These are phyloP conservation scores for Lentinula boryana DNA, from an alignment of 768 basidiomycete genomes.

Conservation along the genomic window DNA sequence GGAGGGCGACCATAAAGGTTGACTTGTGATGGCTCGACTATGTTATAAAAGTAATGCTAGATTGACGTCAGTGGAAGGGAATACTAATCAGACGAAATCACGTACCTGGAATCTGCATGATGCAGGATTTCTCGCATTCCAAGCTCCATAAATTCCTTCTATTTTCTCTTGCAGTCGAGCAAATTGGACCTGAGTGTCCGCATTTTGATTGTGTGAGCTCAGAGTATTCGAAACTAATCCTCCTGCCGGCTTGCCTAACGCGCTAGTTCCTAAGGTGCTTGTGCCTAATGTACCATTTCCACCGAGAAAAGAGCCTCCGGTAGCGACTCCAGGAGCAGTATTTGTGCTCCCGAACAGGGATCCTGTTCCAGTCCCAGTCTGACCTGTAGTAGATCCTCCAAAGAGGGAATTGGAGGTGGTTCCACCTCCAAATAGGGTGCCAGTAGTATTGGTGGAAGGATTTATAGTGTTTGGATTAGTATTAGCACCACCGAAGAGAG, in stretches of 20 bases:
- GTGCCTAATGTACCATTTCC: conserved; percentile 21
- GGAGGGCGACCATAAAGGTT: conserved; percentile 63
- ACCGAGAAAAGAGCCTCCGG: conserved; percentile 11
- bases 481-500: conserved; percentile 12
- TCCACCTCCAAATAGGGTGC: conserved; percentile 24
- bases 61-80: neutral
- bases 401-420: conserved; percentile 16
- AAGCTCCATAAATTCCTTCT: conserved; percentile 59
- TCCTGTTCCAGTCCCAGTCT: neutral
- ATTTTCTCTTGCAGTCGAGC: conserved; percentile 49
- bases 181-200: conserved; percentile 59
- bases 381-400: conserved; percentile 8
- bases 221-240: conserved; percentile 27
- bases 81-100: conserved; percentile 5
- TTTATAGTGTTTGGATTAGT: neutral
- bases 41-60: conserved; percentile 81
- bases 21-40: conserved; percentile 67
- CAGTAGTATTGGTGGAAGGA: neutral
- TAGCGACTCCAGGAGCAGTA: conserved; percentile 19
- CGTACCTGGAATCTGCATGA: conserved; percentile 80
- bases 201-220: conserved; percentile 36
- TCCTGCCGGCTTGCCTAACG: conserved; percentile 16
- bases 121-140: conserved; percentile 43
- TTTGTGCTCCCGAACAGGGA: conserved; percentile 26
- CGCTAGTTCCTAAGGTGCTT: conserved; percentile 22